Evolutionary conservation across 306 rosid genomes (phyloP).

Genomic region (Clitoria ternatea): DNA sequence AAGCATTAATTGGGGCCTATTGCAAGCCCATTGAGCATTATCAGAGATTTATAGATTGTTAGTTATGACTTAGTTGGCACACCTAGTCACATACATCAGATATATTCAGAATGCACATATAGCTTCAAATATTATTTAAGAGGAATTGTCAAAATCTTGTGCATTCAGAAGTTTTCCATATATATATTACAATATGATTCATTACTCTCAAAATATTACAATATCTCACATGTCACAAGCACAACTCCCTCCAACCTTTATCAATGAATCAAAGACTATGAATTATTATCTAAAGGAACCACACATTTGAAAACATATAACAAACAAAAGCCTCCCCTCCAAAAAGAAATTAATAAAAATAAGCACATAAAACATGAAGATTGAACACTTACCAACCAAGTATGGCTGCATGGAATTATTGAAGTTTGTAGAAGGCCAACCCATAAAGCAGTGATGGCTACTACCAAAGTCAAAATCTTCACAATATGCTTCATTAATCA

Average conservation of each 20-base stretch:
- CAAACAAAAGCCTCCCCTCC: slow-evolving; percentile 1
- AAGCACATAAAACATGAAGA: slow-evolving; percentile 14
- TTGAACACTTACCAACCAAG: slow-evolving; percentile 76
- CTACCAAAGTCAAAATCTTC: slow-evolving; percentile 60
- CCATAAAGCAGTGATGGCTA: slow-evolving; percentile 67
- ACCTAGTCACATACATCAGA: neutral
- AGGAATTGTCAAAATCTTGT: neutral
- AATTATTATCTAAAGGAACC: neutral
- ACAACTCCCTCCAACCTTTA: neutral
- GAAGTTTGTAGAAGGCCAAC: slow-evolving; percentile 64
- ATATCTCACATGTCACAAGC: neutral
- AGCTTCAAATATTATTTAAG: neutral
- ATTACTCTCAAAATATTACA: neutral
- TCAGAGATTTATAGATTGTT: neutral
- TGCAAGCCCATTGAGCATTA: neutral
- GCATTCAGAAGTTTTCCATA: neutral
- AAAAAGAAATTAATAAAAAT: neutral
- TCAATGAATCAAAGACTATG: neutral
- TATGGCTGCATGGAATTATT: slow-evolving; percentile 46
- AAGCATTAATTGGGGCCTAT: neutral
- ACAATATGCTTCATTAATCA: slow-evolving; percentile 72
- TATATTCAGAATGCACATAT: neutral
- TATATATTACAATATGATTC: no score
- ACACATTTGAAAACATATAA: neutral
- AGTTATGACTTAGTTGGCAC: neutral